Conservation (phyloP, 192 early-diverging fungal species). For the Lobosporangium transversale region DNA sequence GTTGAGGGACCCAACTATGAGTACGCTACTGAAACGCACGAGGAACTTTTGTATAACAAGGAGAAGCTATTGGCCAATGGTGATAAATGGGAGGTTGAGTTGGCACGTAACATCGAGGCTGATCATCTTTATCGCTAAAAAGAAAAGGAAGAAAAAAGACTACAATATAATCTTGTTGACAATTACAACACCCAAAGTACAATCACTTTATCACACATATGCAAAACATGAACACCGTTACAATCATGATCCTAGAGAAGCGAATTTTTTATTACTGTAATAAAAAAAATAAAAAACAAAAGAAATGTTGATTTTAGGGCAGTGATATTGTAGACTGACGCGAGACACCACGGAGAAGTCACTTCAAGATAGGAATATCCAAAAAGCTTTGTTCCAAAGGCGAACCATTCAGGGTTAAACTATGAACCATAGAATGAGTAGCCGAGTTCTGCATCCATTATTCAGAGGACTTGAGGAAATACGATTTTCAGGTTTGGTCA, state of each 20-base stretch:
- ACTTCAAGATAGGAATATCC: too few species aligned
- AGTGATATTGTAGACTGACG: too few species aligned
- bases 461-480: too few species aligned
- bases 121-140: constrained; percentile 71
- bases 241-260: neutral
- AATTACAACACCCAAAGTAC: neutral
- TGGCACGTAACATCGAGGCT: constrained; percentile 77
- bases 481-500: too few species aligned
- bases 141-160: neutral
- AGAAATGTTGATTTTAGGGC: too few species aligned
- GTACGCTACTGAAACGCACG: constrained; percentile 95
- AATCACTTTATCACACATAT: neutral
- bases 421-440: too few species aligned
- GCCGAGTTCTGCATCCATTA: too few species aligned
- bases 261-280: neutral
- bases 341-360: too few species aligned
- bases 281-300: neutral
- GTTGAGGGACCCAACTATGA: constrained; percentile 98
- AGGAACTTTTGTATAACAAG: constrained; percentile 99
- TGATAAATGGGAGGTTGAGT: constrained; percentile 97
- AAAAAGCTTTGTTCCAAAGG: too few species aligned
- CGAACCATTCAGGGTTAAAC: too few species aligned
- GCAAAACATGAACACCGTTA: neutral
- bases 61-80: constrained; percentile 96
- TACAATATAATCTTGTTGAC: neutral